A percentile compares a stretch with the other conserved stretches of the same genome.
Conservation (phyloP, 257 asterid genomes). For the Avicennia marina region DNA sequence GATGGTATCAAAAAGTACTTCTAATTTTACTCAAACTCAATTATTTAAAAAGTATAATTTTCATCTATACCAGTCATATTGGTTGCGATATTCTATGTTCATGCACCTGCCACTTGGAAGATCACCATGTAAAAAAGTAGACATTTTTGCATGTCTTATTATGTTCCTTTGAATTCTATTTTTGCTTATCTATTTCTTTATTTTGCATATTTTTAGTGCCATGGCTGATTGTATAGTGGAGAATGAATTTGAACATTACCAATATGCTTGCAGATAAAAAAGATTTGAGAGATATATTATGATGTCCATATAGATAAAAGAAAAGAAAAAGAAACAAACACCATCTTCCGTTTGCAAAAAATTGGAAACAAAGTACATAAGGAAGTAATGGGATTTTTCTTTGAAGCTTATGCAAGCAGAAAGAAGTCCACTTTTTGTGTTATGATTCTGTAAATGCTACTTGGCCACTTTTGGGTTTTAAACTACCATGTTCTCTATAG, state of each 20-base stretch:
- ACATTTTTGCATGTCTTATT: background rate
- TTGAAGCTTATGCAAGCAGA: conserved; percentile 9
- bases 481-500: conserved; percentile 34
- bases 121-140: background rate
- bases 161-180: background rate
- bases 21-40: background rate
- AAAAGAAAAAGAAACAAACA: too few relatives aligned
- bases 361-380: too few relatives aligned
- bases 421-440: too few relatives aligned
- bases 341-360: too few relatives aligned
- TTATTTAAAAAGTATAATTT: too few relatives aligned
- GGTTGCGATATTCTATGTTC: background rate
- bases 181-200: background rate
- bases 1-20: background rate
- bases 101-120: background rate
- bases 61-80: background rate
- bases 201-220: background rate
- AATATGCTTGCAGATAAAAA: background rate
- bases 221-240: background rate
- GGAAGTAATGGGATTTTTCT: too few relatives aligned
- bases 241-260: background rate
- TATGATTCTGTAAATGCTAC: background rate
- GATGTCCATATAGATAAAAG: background rate
- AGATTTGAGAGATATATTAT: background rate
- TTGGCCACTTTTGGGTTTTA: too few relatives aligned